Base-by-base conservation (phyloP, 1,284 basidiomycete species). In the Nidula niveotomentosa region DNA sequence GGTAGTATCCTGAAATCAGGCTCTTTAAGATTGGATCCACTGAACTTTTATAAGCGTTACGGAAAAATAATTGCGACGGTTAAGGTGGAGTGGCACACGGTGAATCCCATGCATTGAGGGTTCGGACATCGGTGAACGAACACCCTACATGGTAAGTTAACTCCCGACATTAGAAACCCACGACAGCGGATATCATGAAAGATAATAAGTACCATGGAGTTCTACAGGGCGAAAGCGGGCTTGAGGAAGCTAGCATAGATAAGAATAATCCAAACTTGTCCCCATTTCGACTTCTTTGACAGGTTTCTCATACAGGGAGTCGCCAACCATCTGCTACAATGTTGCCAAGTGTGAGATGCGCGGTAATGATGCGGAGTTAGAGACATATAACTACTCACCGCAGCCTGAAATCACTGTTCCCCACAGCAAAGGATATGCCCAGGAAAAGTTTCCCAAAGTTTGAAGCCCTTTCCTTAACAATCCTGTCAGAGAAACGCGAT, bases 281-380 rank as follows among this genome's bases (percentile, higher is more conserved):
- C 54, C 54, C 48, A 47, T 56, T 59, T 45, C 48, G 53, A 52
- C 49, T 50, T 36, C 44, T 36, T 53, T 52, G 55, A 39, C 52
- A 53, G 46, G 35, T 45, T 51, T 34, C 35, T 57, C 44, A 36
- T 37, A 52, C 53, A 51, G 49, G 37, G 36, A 48, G 17, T 51
- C 48, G 34, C 51, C 36, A 43, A 50, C 30, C 15, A 56, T 55
- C 52, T 61, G 57, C 48, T 52, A 44, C 51, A 49, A 58, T 58
- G 43, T 36, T 53, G 34, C 41, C 49, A 61, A 50, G 34, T 43
- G 53, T 54, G 53, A 53, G 37, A 51, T 52, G 36, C 54, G 61
- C 63, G 65, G 64, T 56, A 49, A 56, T 65, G 63, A 51, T 56
- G 64, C 64, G 65, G 65, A 60, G 53, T 62, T 67, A 65, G 60